Conservation (phyloP, 2,329 filamentous ascomycete genomes). For the Stachybotrys chartarum region DNA sequence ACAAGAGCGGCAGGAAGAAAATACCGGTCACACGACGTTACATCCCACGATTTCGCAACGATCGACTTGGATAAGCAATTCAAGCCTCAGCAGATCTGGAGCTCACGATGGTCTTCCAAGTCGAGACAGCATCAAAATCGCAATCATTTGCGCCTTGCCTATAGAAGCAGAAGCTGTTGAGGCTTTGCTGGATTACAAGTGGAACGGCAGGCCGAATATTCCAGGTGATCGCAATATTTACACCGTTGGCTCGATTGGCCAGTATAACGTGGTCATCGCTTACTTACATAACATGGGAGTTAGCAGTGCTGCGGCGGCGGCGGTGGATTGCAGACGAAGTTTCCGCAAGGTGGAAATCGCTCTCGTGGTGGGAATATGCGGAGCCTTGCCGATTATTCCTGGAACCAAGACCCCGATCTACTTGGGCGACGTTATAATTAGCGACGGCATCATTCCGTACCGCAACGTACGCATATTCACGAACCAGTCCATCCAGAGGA, state of each 20-base stretch:
- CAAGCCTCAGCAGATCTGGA: no score
- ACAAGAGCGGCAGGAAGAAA: no score
- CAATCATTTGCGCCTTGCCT: conserved; percentile 9
- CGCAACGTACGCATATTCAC: conserved; percentile 4
- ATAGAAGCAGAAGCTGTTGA: conserved; percentile 9
- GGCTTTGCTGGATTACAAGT: conserved; percentile 8
- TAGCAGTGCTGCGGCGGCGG: conserved; percentile 3
- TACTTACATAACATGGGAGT: conserved; percentile 14
- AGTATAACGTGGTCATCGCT: conserved; percentile 14
- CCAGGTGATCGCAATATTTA: conserved; percentile 20
- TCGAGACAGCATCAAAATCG: conserved; percentile 3
- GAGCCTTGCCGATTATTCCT: conserved; percentile 8
- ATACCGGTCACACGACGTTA: no score
- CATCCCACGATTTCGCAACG: no score
- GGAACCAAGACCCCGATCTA: conserved; percentile 6
- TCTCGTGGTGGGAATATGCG: conserved; percentile 12
- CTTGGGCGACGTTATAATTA: conserved; percentile 17
- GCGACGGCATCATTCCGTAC: conserved; percentile 15
- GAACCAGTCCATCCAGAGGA: background rate
- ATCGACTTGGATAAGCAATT: no score
- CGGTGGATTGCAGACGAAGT: conserved; percentile 5
- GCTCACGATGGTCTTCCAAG: no score
- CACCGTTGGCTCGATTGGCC: conserved; percentile 10
- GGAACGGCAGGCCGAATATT: conserved; percentile 2
- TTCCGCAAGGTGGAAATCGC: conserved; percentile 10